Evolutionary conservation across 2,329 filamentous ascomycete species (phyloP), one percentile per base, ranked within the genome.

Genomic region (Neonectria hederae): DNA sequence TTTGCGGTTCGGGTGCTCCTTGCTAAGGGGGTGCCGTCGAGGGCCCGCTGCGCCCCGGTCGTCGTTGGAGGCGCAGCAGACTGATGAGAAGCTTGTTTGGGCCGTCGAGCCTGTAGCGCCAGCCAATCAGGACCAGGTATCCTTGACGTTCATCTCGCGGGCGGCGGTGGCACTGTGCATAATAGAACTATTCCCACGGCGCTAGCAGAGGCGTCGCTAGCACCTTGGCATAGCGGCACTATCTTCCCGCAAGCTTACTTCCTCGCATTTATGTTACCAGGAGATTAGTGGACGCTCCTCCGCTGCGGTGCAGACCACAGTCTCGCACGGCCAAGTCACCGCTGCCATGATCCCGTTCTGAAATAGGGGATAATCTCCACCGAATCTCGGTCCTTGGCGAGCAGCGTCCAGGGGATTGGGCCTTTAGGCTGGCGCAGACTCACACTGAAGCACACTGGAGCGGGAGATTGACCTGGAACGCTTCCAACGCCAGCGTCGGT

Each of bases 291-390:
- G 26, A 17, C 35, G 17, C 19, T 62, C 32, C 19, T 26, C 45
- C 53, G 48, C 59, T 19, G 26, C 10, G 19, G 38, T 24, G 24
- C 26, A 48, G 21, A 26, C 13, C 10, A 13, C 49, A 10, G 30
- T 2, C 38, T 60, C 59, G 32, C 72, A 74, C 72, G 66, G 69
- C 71, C 30, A 54, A 38, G 32, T 40, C 32, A 46, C 46, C 61
- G 49, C 52, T 51, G 58, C 43, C 42, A 42, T 54, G 58, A 54
- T 65, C 32, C 46, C 26, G 43, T 19, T 49, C 51, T 32, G 57
- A 48, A 73, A 74, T 61, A 74, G 72, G 72, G 62, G 72, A 71
- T 53, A 71, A 72, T 74, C 69, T 72, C 72, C 72, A 74, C 72
- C 46, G 64, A 46, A 69, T 63, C 66, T 72, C 69, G 60, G 65